These are phyloP conservation scores for Cystofilobasidium capitatum DNA, from an alignment of 768 basidiomycete species.

Conservation along the genomic window DNA sequence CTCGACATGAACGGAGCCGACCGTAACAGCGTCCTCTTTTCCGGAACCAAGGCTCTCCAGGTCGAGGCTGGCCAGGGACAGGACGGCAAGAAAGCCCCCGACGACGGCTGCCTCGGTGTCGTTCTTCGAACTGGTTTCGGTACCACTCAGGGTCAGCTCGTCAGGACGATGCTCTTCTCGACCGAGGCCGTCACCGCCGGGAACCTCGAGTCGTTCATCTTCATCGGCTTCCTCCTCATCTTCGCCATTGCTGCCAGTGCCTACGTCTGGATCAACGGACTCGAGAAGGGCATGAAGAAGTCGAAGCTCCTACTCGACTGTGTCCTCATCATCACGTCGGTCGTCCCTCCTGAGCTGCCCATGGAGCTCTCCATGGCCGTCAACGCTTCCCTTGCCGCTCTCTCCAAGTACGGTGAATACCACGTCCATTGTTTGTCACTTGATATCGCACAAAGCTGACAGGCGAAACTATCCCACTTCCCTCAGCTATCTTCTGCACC, in stretches of 20 bases:
- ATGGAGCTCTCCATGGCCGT: constrained; percentile 97
- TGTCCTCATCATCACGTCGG: constrained; percentile 89
- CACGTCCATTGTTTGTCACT: neutral
- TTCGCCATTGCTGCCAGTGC: constrained; percentile 96
- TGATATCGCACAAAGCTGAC: neutral
- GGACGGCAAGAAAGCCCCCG: constrained; percentile 48
- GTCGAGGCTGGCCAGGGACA: constrained; percentile 48
- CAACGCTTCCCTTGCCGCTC: constrained; percentile 83
- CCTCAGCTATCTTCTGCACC: constrained; percentile 92
- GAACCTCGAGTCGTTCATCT: constrained; percentile 88
- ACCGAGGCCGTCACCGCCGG: constrained; percentile 95
- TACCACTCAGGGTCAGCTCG: constrained; percentile 91
- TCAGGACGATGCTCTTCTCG: constrained; percentile 97
- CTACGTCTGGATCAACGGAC: constrained; percentile 96
- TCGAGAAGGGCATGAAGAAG: constrained; percentile 85
- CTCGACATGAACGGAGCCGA: constrained; percentile 80
- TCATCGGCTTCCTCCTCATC: constrained; percentile 94
- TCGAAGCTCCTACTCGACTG: constrained; percentile 91
- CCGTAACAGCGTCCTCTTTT: constrained; percentile 80
- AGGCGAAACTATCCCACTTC: no score
- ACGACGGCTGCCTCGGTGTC: constrained; percentile 82
- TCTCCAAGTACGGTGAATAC: constrained; percentile 76
- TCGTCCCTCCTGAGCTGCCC: constrained; percentile 93
- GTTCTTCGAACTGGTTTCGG: constrained; percentile 95
- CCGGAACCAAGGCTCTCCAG: constrained; percentile 94